A percentile compares a stretch with the other conserved stretches of the same genome.
phyloP scores from a whole-genome alignment of 352 stramenopile genomes.

The Nannochloropsis limnetica region DNA sequence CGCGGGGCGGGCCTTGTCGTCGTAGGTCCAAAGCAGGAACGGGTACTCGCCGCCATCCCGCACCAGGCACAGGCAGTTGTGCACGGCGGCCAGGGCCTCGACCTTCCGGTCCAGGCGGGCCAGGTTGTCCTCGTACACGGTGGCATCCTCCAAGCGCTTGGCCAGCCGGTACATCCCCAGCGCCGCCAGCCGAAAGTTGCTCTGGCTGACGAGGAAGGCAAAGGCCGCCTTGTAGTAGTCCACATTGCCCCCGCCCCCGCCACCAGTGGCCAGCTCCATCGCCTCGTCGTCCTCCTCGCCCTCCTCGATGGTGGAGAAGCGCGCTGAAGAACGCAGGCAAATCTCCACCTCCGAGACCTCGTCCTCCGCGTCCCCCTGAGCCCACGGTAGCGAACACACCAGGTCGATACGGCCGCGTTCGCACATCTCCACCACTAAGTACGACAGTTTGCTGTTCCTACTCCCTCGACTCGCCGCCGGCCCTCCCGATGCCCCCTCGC shows the following conservation, averaged over 20 bases:
- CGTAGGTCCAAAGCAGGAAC: conserved; percentile 12
- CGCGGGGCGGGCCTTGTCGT: background rate
- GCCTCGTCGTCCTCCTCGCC: background rate
- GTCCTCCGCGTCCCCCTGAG: conserved; percentile 11
- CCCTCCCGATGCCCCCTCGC: background rate
- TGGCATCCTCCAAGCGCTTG: conserved; percentile 29
- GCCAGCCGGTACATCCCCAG: conserved; percentile 28
- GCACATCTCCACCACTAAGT: conserved; percentile 26
- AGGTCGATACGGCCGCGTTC: conserved; percentile 24
- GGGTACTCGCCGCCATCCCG: background rate
- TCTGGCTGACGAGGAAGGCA: conserved; percentile 20
- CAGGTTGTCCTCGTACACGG: conserved; percentile 20
- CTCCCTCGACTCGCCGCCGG: background rate
- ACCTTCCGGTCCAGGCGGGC: background rate
- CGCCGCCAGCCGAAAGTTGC: conserved; percentile 2
- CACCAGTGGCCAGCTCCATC: background rate
- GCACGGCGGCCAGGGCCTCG: background rate
- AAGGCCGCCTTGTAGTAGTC: conserved; percentile 31
- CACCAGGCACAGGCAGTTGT: conserved; percentile 6
- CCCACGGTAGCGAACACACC: conserved; percentile 28
- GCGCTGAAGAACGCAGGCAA: conserved; percentile 21
- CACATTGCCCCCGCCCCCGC: background rate
- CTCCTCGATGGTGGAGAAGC: conserved; percentile 11
- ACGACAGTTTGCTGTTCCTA: conserved; percentile 6
- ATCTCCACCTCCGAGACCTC: conserved; percentile 1